Percentiles rank a stretch among this genome's conserved stretches.
These are phyloP conservation scores for Monosporascus sp. DNA, from an alignment of 2,329 filamentous ascomycete species.

Conservation along the genomic window DNA sequence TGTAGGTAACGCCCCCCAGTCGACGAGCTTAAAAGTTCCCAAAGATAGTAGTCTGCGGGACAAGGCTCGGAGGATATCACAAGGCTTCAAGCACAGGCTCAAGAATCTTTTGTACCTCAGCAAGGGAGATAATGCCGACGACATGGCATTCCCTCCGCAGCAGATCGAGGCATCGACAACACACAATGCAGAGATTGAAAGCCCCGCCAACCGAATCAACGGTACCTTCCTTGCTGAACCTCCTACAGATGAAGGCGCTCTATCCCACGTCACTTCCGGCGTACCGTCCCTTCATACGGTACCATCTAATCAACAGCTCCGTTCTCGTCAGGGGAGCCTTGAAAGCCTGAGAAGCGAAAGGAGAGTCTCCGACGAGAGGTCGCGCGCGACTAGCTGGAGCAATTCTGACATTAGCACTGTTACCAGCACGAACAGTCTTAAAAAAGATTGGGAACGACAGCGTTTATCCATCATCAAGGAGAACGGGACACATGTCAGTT, in stretches of 20 bases:
- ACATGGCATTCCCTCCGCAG: conserved; percentile 39
- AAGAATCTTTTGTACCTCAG: conserved; percentile 49
- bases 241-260: conserved; percentile 17
- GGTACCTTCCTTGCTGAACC: conserved; percentile 8
- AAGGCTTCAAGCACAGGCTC: conserved; percentile 54
- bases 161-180: conserved; percentile 43
- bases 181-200: conserved; percentile 17
- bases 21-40: conserved; percentile 6
- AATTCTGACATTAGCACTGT: conserved; percentile 56
- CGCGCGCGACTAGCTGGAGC: conserved; percentile 69
- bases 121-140: conserved; percentile 29
- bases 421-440: conserved; percentile 34
- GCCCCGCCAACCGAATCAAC: conserved; percentile 7
- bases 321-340: conserved; percentile 50
- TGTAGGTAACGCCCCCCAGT: conserved; percentile 37
- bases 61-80: conserved; percentile 58
- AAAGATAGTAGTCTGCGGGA: conserved; percentile 36
- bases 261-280: conserved; percentile 44
- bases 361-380: conserved; percentile 44
- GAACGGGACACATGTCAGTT: conserved; percentile 38
- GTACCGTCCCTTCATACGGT: conserved; percentile 45
- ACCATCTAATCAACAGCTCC: conserved; percentile 39
- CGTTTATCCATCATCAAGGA: conserved; percentile 62
- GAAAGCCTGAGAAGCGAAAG: conserved; percentile 40
- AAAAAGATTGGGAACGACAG: conserved; percentile 44